Percentiles rank a stretch among this genome's conserved stretches.
Evolutionary conservation across 331 rosid genomes (phyloP).

Genomic region (Dryas integrifolia): DNA sequence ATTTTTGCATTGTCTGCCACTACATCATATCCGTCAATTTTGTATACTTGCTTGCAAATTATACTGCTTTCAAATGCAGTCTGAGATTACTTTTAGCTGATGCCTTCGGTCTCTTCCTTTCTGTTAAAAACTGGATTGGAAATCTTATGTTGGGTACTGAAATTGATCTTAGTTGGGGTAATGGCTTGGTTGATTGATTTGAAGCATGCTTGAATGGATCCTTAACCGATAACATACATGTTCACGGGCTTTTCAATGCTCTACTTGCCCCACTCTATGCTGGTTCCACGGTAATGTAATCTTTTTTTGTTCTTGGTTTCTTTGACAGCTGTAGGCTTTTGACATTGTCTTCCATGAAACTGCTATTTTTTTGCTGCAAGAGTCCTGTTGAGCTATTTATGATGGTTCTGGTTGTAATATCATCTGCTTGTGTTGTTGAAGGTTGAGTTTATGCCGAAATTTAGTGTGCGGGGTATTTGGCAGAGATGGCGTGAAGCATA

Average conservation of each 20-base stretch:
- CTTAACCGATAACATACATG: slow-evolving; percentile 67
- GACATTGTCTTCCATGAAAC: neutral
- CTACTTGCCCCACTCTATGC: slow-evolving; percentile 81
- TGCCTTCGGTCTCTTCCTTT: slow-evolving; percentile 10
- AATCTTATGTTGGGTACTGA: slow-evolving; percentile 1
- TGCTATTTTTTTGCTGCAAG: slow-evolving; percentile 10
- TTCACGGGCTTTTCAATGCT: slow-evolving; percentile 94
- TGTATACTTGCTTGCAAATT: slow-evolving; percentile 12
- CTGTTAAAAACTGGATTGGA: slow-evolving; percentile 5
- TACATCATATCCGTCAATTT: slow-evolving; percentile 82
- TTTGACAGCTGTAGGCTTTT: slow-evolving; percentile 2
- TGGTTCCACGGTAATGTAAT: slow-evolving; percentile 68
- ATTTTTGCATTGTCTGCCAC: slow-evolving; percentile 81
- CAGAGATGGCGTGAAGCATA: slow-evolving; percentile 92
- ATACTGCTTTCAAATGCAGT: neutral
- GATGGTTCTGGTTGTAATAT: slow-evolving; percentile 23
- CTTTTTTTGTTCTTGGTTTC: neutral
- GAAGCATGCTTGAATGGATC: slow-evolving; percentile 28
- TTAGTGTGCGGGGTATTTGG: slow-evolving; percentile 92
- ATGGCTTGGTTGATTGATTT: slow-evolving; percentile 4
- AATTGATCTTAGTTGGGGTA: neutral
- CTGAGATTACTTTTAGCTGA: neutral
- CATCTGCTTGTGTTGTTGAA: slow-evolving; percentile 40
- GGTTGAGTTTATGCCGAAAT: slow-evolving; percentile 96
- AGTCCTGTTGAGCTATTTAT: neutral